Evolutionary conservation across 768 basidiomycete genomes (phyloP).

Genomic region (Auricularia cornea): DNA sequence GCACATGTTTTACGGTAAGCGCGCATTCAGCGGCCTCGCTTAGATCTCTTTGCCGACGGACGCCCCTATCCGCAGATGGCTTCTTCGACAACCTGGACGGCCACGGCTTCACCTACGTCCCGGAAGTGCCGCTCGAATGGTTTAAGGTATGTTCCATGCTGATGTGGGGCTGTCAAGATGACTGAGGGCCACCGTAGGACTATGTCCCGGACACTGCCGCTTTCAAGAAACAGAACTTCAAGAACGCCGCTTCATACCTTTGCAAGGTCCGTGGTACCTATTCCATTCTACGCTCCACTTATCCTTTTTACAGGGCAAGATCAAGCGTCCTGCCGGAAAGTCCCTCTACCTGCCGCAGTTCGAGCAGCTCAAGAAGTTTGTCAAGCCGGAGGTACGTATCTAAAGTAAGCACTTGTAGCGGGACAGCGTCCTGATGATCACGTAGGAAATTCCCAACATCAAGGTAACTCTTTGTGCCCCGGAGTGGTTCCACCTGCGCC

Average conservation of each 20-base stretch:
- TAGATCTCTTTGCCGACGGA: background rate
- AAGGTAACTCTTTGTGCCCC: slow-evolving; percentile 68
- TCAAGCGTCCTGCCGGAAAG: slow-evolving; percentile 39
- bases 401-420: background rate
- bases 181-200: slow-evolving; percentile 12
- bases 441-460: slow-evolving; percentile 53
- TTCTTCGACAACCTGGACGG: slow-evolving; percentile 61
- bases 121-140: slow-evolving; percentile 12
- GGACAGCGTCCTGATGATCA: background rate
- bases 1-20: background rate
- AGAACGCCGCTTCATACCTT: slow-evolving; percentile 23
- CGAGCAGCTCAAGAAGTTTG: slow-evolving; percentile 48
- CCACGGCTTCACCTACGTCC: slow-evolving; percentile 44
- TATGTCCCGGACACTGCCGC: slow-evolving; percentile 28
- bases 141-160: slow-evolving; percentile 39
- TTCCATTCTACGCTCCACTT: background rate
- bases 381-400: slow-evolving; percentile 40
- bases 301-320: slow-evolving; percentile 40
- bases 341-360: slow-evolving; percentile 60
- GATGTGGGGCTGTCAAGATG: slow-evolving; percentile 11
- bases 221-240: slow-evolving; percentile 25
- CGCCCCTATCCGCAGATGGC: slow-evolving; percentile 47
- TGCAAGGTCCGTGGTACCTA: slow-evolving; percentile 16
- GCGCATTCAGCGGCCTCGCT: background rate
- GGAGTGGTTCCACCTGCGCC: slow-evolving; percentile 62